Base-by-base conservation (phyloP, 2,329 filamentous ascomycete genomes). In the Didymella lethalis region DNA sequence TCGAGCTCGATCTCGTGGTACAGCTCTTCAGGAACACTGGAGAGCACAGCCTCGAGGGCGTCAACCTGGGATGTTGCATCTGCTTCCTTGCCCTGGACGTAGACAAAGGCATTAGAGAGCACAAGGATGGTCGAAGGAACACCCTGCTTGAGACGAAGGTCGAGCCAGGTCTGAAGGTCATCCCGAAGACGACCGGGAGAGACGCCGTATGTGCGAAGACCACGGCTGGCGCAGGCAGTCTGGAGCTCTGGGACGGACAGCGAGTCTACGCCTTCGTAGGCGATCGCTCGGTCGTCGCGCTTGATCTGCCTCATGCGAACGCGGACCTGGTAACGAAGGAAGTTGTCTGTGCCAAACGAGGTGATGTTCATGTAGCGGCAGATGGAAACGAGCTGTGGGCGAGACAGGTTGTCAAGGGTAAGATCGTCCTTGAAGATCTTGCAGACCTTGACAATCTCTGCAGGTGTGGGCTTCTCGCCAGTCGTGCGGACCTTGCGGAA, bases 1-100 rank as follows among this genome's bases (percentile, higher is more conserved):
- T 99, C 95, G 31, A 99, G 90, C 80, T 98, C 95, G 64, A 99
- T 97, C 83, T 99, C 95, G 84, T 99, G 95, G 91, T 96, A 99
- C 40, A 99, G 85, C 78, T 99, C 95, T 79, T 99, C 95, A 3
- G 95, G 95, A 63, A 99, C 98, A 61, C 91, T 93, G 40, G 92
- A 96, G 40, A 99, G 83, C 5, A 99, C 95, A 54, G 93, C 91
- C 61, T 93, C 92, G 48, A 99, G 86, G 0, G 95, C 93, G 67
- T 97, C 93, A 59, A 99, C 93, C 81, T 98, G 94, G 62, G 87
- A 91, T 31, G 90, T 88, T 71, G 95, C 91, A 72, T 96, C 92
- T 48, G 85, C 83, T 48, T 94, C 91, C 70, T 93, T 93, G 61
- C 90, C 89, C 71, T 96, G 91, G 36, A 90, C 88, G 79, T 99